Percentiles rank a stretch among this genome's conserved stretches.
Conservation (phyloP, 2,329 filamentous ascomycete species). For the Pestalotiopsis sp. region DNA sequence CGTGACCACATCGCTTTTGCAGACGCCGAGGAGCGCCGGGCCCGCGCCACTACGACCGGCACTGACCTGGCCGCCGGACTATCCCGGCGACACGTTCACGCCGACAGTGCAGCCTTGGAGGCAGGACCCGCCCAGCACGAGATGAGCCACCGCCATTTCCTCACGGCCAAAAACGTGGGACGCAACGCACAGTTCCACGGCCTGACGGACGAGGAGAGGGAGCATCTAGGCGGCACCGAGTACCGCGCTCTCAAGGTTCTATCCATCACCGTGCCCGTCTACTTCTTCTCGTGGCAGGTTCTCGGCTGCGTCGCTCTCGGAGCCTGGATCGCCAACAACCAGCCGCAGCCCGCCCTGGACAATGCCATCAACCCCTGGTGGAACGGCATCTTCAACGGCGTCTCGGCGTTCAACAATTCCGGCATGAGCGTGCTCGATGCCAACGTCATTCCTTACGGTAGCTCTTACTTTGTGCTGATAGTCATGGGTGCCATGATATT, state of each 20-base stretch:
- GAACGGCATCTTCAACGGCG: slow-evolving; percentile 57
- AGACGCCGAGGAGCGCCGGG: background rate
- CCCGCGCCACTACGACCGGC: slow-evolving; percentile 1
- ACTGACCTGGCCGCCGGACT: background rate
- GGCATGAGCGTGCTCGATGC: slow-evolving; percentile 60
- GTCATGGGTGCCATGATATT: slow-evolving; percentile 36
- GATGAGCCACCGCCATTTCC: slow-evolving; percentile 11
- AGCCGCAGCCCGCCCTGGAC: slow-evolving; percentile 39
- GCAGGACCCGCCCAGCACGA: background rate
- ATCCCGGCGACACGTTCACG: background rate
- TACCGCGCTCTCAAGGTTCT: slow-evolving; percentile 53
- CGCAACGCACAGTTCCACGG: slow-evolving; percentile 52
- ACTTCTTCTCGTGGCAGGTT: slow-evolving; percentile 59
- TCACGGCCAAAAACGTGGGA: slow-evolving; percentile 29
- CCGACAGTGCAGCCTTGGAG: background rate
- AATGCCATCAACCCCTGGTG: slow-evolving; percentile 52
- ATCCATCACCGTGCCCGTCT: slow-evolving; percentile 50
- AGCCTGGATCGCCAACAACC: slow-evolving; percentile 47
- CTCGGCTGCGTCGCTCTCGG: slow-evolving; percentile 60
- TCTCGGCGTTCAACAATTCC: slow-evolving; percentile 59
- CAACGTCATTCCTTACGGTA: slow-evolving; percentile 52
- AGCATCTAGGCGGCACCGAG: slow-evolving; percentile 53
- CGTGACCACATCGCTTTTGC: slow-evolving; percentile 15
- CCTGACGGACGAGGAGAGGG: slow-evolving; percentile 48
- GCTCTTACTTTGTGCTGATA: slow-evolving; percentile 33